These are phyloP conservation scores for Aspergillus pseudoviridinutans DNA, from an alignment of 2,329 filamentous ascomycete genomes.

Conservation along the genomic window DNA sequence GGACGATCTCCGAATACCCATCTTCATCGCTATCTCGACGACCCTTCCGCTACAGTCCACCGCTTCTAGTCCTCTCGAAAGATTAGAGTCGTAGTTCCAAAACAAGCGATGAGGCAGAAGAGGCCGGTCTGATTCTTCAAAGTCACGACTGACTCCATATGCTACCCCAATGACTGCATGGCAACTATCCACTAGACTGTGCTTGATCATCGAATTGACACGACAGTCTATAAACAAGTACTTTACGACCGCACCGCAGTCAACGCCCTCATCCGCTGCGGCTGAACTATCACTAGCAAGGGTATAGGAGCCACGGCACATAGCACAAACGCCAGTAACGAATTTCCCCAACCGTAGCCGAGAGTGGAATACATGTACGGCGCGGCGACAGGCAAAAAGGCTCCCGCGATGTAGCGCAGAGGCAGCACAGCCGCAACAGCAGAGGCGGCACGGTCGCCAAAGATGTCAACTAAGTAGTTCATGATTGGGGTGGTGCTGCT, in stretches of 20 bases:
- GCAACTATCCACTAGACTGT: no score
- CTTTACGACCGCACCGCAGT: neutral
- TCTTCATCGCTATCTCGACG: no score
- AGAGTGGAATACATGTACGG: slow-evolving; percentile 1
- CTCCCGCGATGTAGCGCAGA: slow-evolving; percentile 1
- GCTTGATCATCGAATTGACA: no score
- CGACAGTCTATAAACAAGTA: neutral
- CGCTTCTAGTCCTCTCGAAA: no score
- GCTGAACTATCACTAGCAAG: slow-evolving; percentile 2
- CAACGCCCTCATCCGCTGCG: neutral
- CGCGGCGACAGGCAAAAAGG: slow-evolving; percentile 3
- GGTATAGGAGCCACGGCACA: neutral
- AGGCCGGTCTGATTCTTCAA: no score
- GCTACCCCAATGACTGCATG: no score
- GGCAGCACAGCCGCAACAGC: slow-evolving; percentile 2
- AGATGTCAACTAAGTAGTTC: slow-evolving; percentile 5
- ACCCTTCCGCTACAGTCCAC: no score
- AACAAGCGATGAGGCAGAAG: no score
- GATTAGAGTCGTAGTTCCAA: no score
- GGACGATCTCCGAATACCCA: no score
- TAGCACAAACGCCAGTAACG: slow-evolving; percentile 1
- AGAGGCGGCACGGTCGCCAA: slow-evolving; percentile 1
- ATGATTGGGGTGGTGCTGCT: slow-evolving; percentile 4
- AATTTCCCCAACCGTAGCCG: slow-evolving; percentile 7
- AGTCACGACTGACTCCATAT: no score